Evolutionary conservation across 2,329 filamentous ascomycete genomes (phyloP), one percentile per base, ranked within the genome.

Genomic region (Verticillium tricorpus): DNA sequence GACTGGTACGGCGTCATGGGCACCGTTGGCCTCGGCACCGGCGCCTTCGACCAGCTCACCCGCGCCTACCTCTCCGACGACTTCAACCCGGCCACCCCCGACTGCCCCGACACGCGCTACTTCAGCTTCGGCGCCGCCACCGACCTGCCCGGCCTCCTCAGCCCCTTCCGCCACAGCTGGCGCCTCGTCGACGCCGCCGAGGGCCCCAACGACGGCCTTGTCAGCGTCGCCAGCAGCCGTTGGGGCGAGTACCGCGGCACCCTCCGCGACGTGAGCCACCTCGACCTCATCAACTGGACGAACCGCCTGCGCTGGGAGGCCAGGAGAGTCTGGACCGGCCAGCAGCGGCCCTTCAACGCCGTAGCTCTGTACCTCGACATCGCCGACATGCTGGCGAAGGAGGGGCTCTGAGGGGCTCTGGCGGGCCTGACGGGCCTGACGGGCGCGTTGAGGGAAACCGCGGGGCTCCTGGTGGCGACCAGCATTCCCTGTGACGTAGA

Each of bases 361-460:
- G 81, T 89, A 62, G 87, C 87, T 0, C 88, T 89, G 68, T 89
- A 89, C 67, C 78, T 89, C 2, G 85, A 82, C 63, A 85, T 89
- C 68, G 82, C 82, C 12, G 84, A 91, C 69, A 91, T 90, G 88
- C 76, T 92, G 58, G 87, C 89, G 2, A 89, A 87, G 68, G 88
- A 91, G 69, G 87, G 85, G 1, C 64, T 78, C 19, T 79, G 63
- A 73, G 6, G 32, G 9, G n/a, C n/a, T n/a, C n/a, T n/a, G n/a
- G n/a, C n/a, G n/a, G n/a, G n/a, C n/a, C 19, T 79, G 63, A 73
- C 4, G 32, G 9, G 6, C n/a, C 14, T 19, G 14, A 19, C 5
- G 19, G 9, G 14, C 12, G 25, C 17, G 17, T 45, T n/a, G 17
- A 19, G n/a, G 9, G 17, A 19, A 2, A 19, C 39, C 28, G 28